Conservation (phyloP, 1,139 yeast genomes). For the Blastobotrys malaysiensis region DNA sequence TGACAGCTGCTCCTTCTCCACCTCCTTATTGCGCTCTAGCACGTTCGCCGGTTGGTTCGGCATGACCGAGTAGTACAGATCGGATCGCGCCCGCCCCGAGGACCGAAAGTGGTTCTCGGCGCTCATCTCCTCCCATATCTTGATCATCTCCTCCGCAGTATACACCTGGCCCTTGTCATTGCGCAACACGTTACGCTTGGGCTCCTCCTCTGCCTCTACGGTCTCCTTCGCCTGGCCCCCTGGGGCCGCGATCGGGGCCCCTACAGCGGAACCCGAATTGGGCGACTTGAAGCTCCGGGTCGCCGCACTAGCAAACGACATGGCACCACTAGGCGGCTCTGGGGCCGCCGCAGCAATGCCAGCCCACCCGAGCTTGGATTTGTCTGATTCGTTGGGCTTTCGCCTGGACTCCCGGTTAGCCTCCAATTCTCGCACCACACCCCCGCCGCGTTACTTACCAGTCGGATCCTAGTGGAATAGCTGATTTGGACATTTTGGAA, state of each 20-base stretch:
- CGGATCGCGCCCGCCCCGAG: slow-evolving; percentile 11
- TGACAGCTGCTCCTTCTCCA: not conserved
- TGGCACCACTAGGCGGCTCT: not conserved
- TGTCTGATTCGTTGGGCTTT: not conserved
- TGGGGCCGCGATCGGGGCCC: not conserved
- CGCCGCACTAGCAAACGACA: not conserved
- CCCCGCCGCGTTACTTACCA: slow-evolving; percentile 32
- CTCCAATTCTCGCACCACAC: not conserved
- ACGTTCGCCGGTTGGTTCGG: slow-evolving; percentile 19
- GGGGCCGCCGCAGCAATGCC: not conserved
- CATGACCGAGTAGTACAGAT: slow-evolving; percentile 17
- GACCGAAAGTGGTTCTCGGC: slow-evolving; percentile 23
- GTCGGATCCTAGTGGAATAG: slow-evolving; percentile 38
- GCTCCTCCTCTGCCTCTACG: not conserved
- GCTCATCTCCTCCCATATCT: slow-evolving; percentile 48
- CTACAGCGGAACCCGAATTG: not conserved
- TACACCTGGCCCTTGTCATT: slow-evolving; percentile 35
- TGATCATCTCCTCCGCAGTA: slow-evolving; percentile 48
- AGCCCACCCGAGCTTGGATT: not conserved
- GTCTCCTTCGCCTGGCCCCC: not conserved
- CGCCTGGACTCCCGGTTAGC: not conserved
- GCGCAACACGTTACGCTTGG: slow-evolving; percentile 8
- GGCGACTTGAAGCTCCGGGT: not conserved
- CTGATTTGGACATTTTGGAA: slow-evolving; percentile 27
- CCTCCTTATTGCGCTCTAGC: not conserved